A percentile compares a stretch with the other conserved stretches of the same genome.
Conservation (phyloP, 768 basidiomycete genomes). For the Candolleomyces efflorescens region DNA sequence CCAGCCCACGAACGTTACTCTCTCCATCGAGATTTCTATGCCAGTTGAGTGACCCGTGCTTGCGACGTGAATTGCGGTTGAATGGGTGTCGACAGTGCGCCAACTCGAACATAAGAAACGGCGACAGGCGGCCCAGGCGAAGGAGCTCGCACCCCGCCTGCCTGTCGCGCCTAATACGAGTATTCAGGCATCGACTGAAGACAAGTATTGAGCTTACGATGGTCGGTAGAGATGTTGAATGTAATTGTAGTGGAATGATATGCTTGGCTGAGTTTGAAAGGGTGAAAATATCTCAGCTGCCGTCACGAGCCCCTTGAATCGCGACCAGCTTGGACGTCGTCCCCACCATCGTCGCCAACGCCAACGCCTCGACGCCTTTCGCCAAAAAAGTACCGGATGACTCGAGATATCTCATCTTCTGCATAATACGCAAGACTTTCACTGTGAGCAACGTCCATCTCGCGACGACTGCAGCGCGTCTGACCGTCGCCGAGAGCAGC, state of each 20-base stretch:
- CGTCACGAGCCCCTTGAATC: not conserved
- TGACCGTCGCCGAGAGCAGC: no score
- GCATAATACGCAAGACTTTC: not conserved
- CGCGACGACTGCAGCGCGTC: no score
- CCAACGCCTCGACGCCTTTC: not conserved
- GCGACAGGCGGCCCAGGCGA: conserved; percentile 61
- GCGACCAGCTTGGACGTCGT: not conserved
- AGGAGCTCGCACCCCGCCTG: conserved; percentile 65
- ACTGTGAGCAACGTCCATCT: not conserved
- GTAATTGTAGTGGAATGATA: not conserved
- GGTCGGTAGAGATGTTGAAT: not conserved
- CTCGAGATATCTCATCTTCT: not conserved
- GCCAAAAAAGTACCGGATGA: not conserved
- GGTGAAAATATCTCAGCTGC: conserved; percentile 1
- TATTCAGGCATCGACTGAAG: conserved; percentile 15
- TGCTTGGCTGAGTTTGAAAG: not conserved
- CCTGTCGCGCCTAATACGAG: conserved; percentile 53
- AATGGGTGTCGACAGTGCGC: conserved; percentile 48
- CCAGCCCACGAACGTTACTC: conserved; percentile 68
- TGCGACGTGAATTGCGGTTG: not conserved
- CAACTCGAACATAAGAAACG: conserved; percentile 69
- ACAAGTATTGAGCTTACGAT: conserved; percentile 9
- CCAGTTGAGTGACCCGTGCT: conserved; percentile 32
- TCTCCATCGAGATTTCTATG: conserved; percentile 81
- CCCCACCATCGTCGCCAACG: not conserved